Conservation (phyloP, 2,329 filamentous ascomycete species). For the Pestalotiopsis sp. region DNA sequence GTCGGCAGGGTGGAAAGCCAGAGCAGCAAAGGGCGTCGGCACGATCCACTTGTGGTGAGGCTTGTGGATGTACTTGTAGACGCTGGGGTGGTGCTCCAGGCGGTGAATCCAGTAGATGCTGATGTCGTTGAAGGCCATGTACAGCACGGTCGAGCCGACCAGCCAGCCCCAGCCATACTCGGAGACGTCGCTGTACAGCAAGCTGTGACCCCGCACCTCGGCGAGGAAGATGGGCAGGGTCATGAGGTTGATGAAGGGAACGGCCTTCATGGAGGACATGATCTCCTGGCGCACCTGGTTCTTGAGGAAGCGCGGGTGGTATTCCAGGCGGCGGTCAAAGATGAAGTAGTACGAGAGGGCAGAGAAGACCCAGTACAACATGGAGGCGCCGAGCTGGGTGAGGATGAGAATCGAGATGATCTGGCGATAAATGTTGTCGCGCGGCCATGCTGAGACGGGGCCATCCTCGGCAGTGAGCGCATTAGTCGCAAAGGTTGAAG, state of each 20-base stretch:
- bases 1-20: slow-evolving; percentile 49
- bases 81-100: slow-evolving; percentile 67
- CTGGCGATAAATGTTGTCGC: slow-evolving; percentile 44
- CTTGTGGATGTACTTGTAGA: slow-evolving; percentile 94
- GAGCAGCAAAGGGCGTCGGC: slow-evolving; percentile 47
- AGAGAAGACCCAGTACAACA: slow-evolving; percentile 66
- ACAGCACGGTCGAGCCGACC: slow-evolving; percentile 37
- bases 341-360: slow-evolving; percentile 74
- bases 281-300: slow-evolving; percentile 49
- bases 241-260: slow-evolving; percentile 46
- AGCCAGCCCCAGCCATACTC: slow-evolving; percentile 45
- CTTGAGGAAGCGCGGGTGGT: slow-evolving; percentile 50
- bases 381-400: slow-evolving; percentile 37
- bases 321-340: slow-evolving; percentile 45
- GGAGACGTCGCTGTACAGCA: slow-evolving; percentile 39
- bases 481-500: slow-evolving; percentile 11
- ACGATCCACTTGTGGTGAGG: slow-evolving; percentile 90
- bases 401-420: slow-evolving; percentile 38
- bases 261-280: slow-evolving; percentile 40
- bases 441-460: slow-evolving; percentile 33
- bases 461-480: slow-evolving; percentile 13
- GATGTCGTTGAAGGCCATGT: slow-evolving; percentile 48
- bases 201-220: slow-evolving; percentile 47
- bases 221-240: slow-evolving; percentile 47
- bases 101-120: slow-evolving; percentile 70